Conservation (phyloP, 2,329 filamentous ascomycete genomes). For the Cordyceps cateniannulata region DNA sequence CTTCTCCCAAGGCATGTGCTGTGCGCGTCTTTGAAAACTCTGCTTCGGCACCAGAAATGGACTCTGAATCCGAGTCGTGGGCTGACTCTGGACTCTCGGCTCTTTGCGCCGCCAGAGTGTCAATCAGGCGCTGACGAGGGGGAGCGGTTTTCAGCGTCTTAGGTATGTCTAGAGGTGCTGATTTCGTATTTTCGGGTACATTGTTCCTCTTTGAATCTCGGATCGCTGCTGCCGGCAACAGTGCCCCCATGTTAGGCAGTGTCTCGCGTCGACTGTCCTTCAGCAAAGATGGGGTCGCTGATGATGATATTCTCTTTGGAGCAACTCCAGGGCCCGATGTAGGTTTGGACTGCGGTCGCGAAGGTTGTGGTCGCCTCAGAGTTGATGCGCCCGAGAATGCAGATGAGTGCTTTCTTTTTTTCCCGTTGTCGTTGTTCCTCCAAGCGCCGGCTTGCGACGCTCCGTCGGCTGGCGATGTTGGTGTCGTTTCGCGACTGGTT, state of each 20-base stretch:
- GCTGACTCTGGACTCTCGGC: constrained; percentile 26
- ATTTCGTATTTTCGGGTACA: background rate
- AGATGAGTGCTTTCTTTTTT: constrained; percentile 9
- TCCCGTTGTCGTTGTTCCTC: background rate
- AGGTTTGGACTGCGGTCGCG: background rate
- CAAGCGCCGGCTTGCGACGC: background rate
- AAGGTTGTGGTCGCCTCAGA: background rate
- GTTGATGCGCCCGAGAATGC: background rate
- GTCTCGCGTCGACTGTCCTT: background rate
- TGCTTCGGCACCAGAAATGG: background rate
- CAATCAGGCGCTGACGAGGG: constrained; percentile 30
- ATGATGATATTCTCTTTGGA: background rate
- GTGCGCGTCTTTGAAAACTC: background rate
- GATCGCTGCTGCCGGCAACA: constrained; percentile 4
- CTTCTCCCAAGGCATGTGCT: background rate
- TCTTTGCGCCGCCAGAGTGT: constrained; percentile 35
- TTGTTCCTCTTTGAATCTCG: background rate
- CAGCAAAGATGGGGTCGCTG: background rate
- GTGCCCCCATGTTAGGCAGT: background rate
- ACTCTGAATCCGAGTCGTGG: constrained; percentile 18
- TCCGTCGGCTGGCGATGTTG: background rate
- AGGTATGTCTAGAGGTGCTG: background rate
- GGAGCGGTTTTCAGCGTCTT: background rate
- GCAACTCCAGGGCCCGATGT: background rate
- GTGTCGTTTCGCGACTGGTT: constrained; percentile 3